Percentiles rank a stretch among this genome's conserved stretches.
These are phyloP conservation scores for Pseudozyma hubeiensis DNA, from an alignment of 1,284 basidiomycete genomes.

Conservation along the genomic window DNA sequence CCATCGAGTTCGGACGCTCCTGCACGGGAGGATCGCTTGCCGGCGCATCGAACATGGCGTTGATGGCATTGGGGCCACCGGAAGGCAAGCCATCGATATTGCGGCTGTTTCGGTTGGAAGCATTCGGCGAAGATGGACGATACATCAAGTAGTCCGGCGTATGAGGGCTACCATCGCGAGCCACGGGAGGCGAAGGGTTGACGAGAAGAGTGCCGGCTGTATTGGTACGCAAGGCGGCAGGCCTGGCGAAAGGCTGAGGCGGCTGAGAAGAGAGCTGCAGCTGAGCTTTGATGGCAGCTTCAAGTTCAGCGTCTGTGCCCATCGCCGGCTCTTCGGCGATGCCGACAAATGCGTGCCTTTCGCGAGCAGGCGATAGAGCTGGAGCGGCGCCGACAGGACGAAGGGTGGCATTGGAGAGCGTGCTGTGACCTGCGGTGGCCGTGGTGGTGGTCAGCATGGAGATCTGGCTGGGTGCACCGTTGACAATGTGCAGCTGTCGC, in stretches of 20 bases:
- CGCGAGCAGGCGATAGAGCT: conserved; percentile 28
- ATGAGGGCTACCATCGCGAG: conserved; percentile 12
- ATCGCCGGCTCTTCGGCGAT: conserved; percentile 48
- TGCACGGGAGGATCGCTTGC: not conserved
- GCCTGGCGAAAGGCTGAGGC: conserved; percentile 30
- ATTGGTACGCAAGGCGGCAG: conserved; percentile 50
- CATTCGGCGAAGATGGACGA: conserved; percentile 37
- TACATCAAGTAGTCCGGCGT: conserved; percentile 56
- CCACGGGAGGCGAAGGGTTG: conserved; percentile 47
- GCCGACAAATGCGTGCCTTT: conserved; percentile 33
- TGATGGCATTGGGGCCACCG: conserved; percentile 38
- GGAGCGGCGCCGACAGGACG: conserved; percentile 8
- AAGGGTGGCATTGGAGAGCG: conserved; percentile 33
- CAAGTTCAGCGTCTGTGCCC: conserved; percentile 22
- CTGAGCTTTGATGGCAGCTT: conserved; percentile 42
- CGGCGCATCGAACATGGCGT: conserved; percentile 52
- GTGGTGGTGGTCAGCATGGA: conserved; percentile 54
- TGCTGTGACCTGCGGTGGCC: conserved; percentile 55
- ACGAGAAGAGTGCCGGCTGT: conserved; percentile 58
- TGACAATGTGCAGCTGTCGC: conserved; percentile 60
- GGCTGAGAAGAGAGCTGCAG: conserved; percentile 13
- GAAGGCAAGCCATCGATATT: conserved; percentile 60
- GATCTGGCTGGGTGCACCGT: conserved; percentile 55
- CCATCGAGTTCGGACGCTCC: conserved; percentile 58
- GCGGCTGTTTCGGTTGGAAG: conserved; percentile 48